Percentiles rank a stretch among this genome's conserved stretches.
Evolutionary conservation across 1,284 basidiomycete species (phyloP).

Genomic region (Pseudozyma thailandica): DNA sequence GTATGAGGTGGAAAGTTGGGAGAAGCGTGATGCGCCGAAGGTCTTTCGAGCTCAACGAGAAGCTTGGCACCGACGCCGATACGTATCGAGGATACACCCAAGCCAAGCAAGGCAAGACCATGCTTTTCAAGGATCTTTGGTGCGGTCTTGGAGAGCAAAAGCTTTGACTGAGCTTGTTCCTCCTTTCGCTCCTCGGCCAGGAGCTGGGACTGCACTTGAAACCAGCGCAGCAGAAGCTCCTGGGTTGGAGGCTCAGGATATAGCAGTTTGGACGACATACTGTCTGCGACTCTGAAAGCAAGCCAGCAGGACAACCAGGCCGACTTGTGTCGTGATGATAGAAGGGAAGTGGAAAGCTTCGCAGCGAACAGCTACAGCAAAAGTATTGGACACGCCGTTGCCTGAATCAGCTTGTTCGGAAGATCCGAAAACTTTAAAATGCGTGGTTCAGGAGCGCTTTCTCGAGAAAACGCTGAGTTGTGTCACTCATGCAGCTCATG

Average conservation of each 20-base stretch:
- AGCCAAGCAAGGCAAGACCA: slow-evolving; percentile 80
- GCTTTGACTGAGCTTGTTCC: slow-evolving; percentile 82
- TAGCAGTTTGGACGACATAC: slow-evolving; percentile 26
- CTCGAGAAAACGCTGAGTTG: neutral
- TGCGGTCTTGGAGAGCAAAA: slow-evolving; percentile 84
- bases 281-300: neutral
- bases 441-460: too few relatives aligned
- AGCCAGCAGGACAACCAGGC: neutral
- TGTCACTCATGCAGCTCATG: neutral
- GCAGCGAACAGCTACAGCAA: neutral
- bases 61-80: slow-evolving; percentile 91
- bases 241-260: slow-evolving; percentile 39
- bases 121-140: slow-evolving; percentile 86
- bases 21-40: slow-evolving; percentile 79
- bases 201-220: slow-evolving; percentile 77
- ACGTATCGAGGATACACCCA: slow-evolving; percentile 77
- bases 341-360: neutral
- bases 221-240: slow-evolving; percentile 72
- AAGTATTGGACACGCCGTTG: neutral
- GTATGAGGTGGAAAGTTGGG: slow-evolving; percentile 83
- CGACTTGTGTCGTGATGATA: slow-evolving; percentile 6
- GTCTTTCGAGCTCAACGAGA: slow-evolving; percentile 86
- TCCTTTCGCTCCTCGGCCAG: slow-evolving; percentile 80
- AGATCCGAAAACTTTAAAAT: neutral
- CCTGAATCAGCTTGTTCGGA: neutral